Conservation (phyloP, 106 monocot genomes). For the Chionographis japonica region DNA sequence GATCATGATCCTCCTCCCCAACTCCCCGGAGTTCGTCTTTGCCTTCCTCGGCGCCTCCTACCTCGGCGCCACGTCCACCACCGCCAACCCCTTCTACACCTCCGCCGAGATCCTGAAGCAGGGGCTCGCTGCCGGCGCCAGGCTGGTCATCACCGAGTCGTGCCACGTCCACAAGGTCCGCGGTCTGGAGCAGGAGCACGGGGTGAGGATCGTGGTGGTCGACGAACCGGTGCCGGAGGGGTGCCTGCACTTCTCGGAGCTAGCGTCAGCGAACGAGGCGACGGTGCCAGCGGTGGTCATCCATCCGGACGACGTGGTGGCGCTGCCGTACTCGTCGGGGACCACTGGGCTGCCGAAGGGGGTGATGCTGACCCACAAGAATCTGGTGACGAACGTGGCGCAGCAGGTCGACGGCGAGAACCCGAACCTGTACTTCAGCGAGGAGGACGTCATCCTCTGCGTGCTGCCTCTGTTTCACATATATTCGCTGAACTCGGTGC, state of each 20-base stretch:
- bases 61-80: conserved; percentile 53
- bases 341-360: conserved; percentile 79
- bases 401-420: conserved; percentile 71
- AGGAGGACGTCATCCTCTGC: conserved; percentile 58
- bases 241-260: conserved; percentile 36
- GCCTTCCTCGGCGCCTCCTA: conserved; percentile 63
- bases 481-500: conserved; percentile 54
- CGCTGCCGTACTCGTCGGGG: conserved; percentile 73
- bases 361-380: conserved; percentile 61
- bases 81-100: conserved; percentile 80
- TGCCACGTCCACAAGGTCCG: conserved; percentile 32
- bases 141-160: conserved; percentile 43
- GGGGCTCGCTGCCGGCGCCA: conserved; percentile 29
- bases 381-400: conserved; percentile 55
- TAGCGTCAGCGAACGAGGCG: conserved; percentile 25
- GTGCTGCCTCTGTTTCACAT: conserved; percentile 67
- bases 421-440: conserved; percentile 46
- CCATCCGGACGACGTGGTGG: conserved; percentile 50
- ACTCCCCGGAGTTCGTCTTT: conserved; percentile 54
- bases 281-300: conserved; percentile 21
- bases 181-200: conserved; percentile 6
- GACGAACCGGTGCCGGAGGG: conserved; percentile 26
- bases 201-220: conserved; percentile 15
- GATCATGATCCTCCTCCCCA: conserved; percentile 64
- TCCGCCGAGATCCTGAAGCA: conserved; percentile 57